phyloP scores from a whole-genome alignment of 2,329 filamentous ascomycete genomes.

The Penicillium sp. region DNA sequence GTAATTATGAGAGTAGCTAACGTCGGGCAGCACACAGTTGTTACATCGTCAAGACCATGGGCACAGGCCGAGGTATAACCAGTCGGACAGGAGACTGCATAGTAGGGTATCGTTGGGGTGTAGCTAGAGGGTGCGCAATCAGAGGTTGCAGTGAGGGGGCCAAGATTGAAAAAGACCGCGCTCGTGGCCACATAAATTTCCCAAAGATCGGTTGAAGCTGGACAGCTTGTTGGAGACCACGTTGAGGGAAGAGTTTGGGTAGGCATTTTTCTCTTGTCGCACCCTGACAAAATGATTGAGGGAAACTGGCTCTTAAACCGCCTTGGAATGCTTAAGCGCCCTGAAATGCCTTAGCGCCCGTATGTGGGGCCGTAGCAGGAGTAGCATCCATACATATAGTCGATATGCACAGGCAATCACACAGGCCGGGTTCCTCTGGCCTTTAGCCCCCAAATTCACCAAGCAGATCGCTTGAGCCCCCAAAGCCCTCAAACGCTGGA shows the following conservation, averaged over 20 bases:
- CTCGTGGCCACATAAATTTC: conserved; percentile 1
- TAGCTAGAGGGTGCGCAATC: conserved; percentile 8
- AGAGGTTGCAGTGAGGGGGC: conserved; percentile 3
- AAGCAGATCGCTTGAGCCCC: too few relatives aligned
- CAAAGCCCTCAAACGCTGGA: too few relatives aligned
- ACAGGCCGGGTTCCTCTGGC: too few relatives aligned
- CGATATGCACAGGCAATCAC: too few relatives aligned
- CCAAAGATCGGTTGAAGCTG: conserved; percentile 8
- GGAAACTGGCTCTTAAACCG: too few relatives aligned
- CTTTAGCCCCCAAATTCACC: too few relatives aligned
- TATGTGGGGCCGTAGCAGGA: too few relatives aligned
- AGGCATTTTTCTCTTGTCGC: background rate
- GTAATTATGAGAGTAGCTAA: background rate
- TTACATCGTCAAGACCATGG: conserved; percentile 6
- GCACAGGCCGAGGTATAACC: conserved; percentile 9
- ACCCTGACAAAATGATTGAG: background rate
- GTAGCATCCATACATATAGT: too few relatives aligned
- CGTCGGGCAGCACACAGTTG: conserved; percentile 7
- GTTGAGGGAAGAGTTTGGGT: conserved; percentile 1
- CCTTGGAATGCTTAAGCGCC: too few relatives aligned
- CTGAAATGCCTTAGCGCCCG: too few relatives aligned
- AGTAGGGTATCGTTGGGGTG: conserved; percentile 1
- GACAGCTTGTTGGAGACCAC: conserved; percentile 8
- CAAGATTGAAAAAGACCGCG: conserved; percentile 5
- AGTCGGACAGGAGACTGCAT: conserved; percentile 8